Evolutionary conservation across 768 basidiomycete genomes (phyloP).

Genomic region (Kwoniella dejecticola): DNA sequence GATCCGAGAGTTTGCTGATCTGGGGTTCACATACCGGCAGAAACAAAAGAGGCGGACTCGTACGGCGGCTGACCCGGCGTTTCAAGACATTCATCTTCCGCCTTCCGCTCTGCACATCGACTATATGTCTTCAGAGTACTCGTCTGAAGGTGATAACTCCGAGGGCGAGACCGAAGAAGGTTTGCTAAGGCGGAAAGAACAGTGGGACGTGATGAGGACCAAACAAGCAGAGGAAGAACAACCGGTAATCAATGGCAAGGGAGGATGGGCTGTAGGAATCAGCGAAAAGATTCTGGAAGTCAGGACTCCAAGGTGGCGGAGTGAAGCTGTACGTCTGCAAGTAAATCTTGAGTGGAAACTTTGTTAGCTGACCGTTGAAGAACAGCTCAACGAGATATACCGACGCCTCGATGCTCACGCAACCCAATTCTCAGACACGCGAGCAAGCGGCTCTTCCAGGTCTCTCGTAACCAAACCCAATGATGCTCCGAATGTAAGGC

Average conservation of each 20-base stretch:
- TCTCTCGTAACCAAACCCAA: not conserved
- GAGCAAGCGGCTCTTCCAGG: conserved; percentile 2
- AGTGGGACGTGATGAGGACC: conserved; percentile 3
- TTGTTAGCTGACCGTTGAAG: too few species aligned
- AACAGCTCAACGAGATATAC: conserved; percentile 40
- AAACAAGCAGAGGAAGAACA: not conserved
- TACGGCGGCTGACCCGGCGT: conserved; percentile 31
- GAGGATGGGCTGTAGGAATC: conserved; percentile 34
- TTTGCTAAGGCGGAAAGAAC: not conserved
- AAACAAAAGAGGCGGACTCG: conserved; percentile 51
- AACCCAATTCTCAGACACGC: conserved; percentile 12
- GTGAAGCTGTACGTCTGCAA: conserved; percentile 44
- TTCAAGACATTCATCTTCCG: conserved; percentile 17
- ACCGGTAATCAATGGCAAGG: conserved; percentile 20
- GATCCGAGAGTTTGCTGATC: too few species aligned
- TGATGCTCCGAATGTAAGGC: not conserved
- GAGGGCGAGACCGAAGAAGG: not conserved
- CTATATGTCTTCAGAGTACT: conserved; percentile 55
- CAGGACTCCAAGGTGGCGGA: conserved; percentile 51
- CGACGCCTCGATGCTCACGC: conserved; percentile 36
- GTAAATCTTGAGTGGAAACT: too few species aligned
- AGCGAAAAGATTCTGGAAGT: conserved; percentile 53
- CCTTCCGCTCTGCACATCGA: conserved; percentile 44
- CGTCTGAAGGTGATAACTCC: conserved; percentile 44
- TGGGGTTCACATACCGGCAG: conserved; percentile 19